Conservation (phyloP, 176 grass and related monocot species). For the Pontederia paniculata region DNA sequence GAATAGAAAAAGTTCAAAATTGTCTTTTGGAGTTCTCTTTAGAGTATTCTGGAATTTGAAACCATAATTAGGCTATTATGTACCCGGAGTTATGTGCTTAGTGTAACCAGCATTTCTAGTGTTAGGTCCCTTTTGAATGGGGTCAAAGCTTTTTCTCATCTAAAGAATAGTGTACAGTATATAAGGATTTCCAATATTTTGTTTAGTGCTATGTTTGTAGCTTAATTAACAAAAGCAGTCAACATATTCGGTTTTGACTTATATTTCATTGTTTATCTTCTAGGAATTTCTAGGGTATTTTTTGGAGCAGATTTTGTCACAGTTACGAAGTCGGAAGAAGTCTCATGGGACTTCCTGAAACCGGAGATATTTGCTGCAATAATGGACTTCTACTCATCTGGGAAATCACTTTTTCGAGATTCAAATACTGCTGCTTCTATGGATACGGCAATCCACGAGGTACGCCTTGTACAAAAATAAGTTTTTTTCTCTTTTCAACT, state of each 20-base stretch:
- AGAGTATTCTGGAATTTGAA: too few species aligned
- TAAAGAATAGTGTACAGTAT: too few species aligned
- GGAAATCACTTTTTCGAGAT: constrained; percentile 73
- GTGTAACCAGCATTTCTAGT: too few species aligned
- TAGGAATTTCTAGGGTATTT: constrained; percentile 90
- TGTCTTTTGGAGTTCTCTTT: too few species aligned
- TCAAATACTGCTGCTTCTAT: constrained; percentile 55
- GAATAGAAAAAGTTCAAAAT: too few species aligned
- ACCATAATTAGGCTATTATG: too few species aligned
- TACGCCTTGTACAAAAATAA: constrained; percentile 22
- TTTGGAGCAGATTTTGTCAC: constrained; percentile 94
- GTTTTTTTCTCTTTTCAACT: neutral
- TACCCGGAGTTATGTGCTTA: too few species aligned
- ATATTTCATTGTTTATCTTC: constrained; percentile 7
- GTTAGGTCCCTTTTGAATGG: too few species aligned
- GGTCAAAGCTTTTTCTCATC: too few species aligned
- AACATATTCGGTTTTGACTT: neutral
- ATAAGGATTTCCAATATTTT: neutral
- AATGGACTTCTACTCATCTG: constrained; percentile 96
- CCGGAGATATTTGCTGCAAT: constrained; percentile 82
- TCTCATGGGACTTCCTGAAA: constrained; percentile 89
- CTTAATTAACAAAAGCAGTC: too few species aligned
- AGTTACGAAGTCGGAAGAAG: constrained; percentile 86
- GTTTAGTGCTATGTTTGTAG: neutral
- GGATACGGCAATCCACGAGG: constrained; percentile 89